Percentiles rank a stretch among this genome's conserved stretches.
These are phyloP conservation scores for Pelargonium cotyledonis DNA, from an alignment of 441 rosid species.

Conservation along the genomic window DNA sequence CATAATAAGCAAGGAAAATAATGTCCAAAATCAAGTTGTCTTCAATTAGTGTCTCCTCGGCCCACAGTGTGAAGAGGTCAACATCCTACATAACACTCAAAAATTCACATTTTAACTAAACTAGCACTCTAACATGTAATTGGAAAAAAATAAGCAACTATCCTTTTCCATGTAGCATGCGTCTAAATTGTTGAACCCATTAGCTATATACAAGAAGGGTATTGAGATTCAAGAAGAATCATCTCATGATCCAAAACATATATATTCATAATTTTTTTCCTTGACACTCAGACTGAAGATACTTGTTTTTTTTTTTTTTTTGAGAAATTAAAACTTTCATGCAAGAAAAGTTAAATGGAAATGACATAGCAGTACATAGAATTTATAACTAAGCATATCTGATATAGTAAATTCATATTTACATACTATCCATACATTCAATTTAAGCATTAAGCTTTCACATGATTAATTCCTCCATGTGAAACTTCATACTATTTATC, in stretches of 20 bases:
- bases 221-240: no score
- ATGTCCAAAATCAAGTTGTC: constrained; percentile 77
- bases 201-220: no score
- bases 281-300: no score
- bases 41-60: constrained; percentile 87
- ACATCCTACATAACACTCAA: constrained; percentile 46
- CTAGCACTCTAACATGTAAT: constrained; percentile 15
- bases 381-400: background rate
- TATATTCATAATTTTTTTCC: no score
- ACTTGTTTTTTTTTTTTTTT: no score
- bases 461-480: background rate
- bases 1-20: constrained; percentile 77
- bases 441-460: background rate
- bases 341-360: background rate
- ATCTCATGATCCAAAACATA: no score
- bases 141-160: constrained; percentile 8
- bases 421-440: background rate
- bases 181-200: no score
- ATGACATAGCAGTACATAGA: background rate
- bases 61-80: constrained; percentile 87
- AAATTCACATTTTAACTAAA: constrained; percentile 13
- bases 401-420: background rate
- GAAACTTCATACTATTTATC: background rate
- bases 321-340: background rate
- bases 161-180: no score